Conservation (phyloP, 2,329 filamentous ascomycete genomes). For the Botryotinia convoluta region DNA sequence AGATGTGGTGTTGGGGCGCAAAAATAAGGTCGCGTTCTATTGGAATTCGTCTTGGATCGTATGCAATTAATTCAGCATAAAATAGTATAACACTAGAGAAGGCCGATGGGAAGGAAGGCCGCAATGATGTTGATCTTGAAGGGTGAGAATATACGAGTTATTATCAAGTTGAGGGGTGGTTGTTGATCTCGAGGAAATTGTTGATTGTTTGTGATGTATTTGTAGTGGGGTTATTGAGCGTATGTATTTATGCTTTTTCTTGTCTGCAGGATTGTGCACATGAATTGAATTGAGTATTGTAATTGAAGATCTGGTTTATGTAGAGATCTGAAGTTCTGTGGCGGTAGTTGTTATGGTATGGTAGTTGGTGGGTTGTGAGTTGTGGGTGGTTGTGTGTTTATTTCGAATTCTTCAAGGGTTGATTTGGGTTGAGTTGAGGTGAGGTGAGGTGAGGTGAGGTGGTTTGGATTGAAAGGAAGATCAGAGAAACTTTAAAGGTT, state of each 20-base stretch:
- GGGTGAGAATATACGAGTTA: constrained; percentile 1
- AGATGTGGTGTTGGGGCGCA: constrained; percentile 13
- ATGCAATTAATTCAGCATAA: constrained; percentile 19
- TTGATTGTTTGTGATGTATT: constrained; percentile 15
- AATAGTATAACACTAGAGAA: constrained; percentile 5
- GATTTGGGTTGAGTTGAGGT: not conserved
- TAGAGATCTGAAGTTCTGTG: constrained; percentile 9
- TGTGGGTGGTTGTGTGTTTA: constrained; percentile 3
- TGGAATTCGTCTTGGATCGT: constrained; percentile 15
- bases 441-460: constrained; percentile 11
- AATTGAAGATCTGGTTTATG: constrained; percentile 5
- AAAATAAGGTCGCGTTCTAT: constrained; percentile 17
- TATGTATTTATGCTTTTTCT: constrained; percentile 7
- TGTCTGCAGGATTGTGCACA: constrained; percentile 23
- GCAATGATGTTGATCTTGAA: not conserved
- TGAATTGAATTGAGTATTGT: constrained; percentile 25
- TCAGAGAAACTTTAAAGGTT: constrained; percentile 17
- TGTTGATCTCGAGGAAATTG: constrained; percentile 1
- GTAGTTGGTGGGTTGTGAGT: not conserved
- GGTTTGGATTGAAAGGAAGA: constrained; percentile 15
- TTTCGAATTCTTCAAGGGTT: not conserved
- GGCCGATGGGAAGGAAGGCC: not conserved
- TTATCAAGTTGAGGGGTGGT: constrained; percentile 21
- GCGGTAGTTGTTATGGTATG: not conserved
- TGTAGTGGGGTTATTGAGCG: constrained; percentile 8